Conservation (phyloP, 1,284 basidiomycete genomes). For the Trametes versicolor region DNA sequence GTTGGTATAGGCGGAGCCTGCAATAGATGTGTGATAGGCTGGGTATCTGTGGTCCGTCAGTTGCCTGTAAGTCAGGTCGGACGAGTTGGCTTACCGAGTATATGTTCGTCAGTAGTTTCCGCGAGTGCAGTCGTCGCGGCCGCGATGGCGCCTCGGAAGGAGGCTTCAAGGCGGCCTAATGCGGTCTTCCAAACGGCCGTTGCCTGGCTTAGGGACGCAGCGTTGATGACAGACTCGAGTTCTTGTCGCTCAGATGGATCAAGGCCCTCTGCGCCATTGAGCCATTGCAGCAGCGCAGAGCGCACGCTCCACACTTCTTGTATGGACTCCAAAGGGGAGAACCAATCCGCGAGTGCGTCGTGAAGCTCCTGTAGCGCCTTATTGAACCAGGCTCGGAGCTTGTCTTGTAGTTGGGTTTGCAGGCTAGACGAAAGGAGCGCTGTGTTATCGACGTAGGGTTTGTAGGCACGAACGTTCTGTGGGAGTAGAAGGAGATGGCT, state of each 20-base stretch:
- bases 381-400: constrained; percentile 68
- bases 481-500: constrained; percentile 76
- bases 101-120: constrained; percentile 37
- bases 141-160: constrained; percentile 56
- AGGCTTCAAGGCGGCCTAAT: constrained; percentile 53
- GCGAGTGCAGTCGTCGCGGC: constrained; percentile 45
- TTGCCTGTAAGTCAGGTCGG: background rate
- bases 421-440: constrained; percentile 63
- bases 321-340: constrained; percentile 62
- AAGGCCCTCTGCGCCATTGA: constrained; percentile 52
- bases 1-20: constrained; percentile 58
- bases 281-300: constrained; percentile 57
- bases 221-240: constrained; percentile 58
- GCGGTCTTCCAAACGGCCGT: constrained; percentile 63
- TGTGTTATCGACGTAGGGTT: constrained; percentile 75
- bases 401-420: constrained; percentile 53
- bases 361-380: constrained; percentile 58
- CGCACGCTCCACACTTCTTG: constrained; percentile 76
- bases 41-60: constrained; percentile 51
- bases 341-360: constrained; percentile 61
- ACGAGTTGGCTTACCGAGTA: constrained; percentile 43
- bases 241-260: constrained; percentile 52
- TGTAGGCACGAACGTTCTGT: constrained; percentile 68
- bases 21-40: constrained; percentile 64
- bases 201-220: constrained; percentile 59